Percentiles rank a stretch among this genome's conserved stretches.
phyloP scores from a whole-genome alignment of 106 monocot genomes.

The Dendrobium huoshanense region DNA sequence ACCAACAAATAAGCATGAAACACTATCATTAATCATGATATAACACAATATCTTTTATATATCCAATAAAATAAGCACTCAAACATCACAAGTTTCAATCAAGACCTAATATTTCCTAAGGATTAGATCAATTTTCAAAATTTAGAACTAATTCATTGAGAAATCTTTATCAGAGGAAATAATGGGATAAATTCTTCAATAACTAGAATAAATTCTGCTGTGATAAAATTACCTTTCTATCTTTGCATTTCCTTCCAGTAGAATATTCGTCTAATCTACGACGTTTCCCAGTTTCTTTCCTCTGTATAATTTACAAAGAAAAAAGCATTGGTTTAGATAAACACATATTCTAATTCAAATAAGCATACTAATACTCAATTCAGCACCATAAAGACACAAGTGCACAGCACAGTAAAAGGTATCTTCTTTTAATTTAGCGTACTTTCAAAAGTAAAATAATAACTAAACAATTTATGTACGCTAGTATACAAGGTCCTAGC shows the following conservation, averaged over 20 bases:
- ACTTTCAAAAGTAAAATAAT: background rate
- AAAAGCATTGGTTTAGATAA: background rate
- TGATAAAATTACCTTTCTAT: slow-evolving; percentile 50
- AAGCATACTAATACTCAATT: background rate
- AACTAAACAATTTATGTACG: background rate
- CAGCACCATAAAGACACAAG: background rate
- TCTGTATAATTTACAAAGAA: slow-evolving; percentile 24
- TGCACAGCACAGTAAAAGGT: background rate
- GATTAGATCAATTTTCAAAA: background rate
- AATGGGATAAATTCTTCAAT: background rate
- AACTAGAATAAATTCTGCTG: background rate
- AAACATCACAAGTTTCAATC: background rate
- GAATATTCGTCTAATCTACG: slow-evolving; percentile 51
- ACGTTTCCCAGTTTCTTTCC: slow-evolving; percentile 72
- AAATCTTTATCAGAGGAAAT: background rate
- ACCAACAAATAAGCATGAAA: background rate
- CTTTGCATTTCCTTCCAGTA: slow-evolving; percentile 57
- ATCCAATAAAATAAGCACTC: background rate
- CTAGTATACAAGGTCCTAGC: background rate
- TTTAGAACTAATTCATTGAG: background rate
- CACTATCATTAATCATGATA: background rate
- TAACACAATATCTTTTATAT: background rate
- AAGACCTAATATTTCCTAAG: background rate
- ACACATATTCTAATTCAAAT: background rate
- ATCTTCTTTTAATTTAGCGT: background rate